Base-by-base conservation (phyloP, 2,329 filamentous ascomycete species). In the Cladophialophora yegresii region DNA sequence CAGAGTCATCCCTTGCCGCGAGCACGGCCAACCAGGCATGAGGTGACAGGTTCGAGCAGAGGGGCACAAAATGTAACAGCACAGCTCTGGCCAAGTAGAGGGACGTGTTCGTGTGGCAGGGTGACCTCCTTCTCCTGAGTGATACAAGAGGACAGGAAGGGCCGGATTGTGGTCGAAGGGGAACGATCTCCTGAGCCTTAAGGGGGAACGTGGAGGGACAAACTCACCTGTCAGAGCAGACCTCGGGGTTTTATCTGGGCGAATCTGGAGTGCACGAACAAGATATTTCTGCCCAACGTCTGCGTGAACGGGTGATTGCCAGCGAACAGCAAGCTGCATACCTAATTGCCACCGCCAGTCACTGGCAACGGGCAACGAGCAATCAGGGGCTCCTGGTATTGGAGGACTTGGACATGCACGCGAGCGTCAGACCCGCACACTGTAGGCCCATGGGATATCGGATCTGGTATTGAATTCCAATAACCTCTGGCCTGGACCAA, bases 11-110 rank as follows among this genome's bases (percentile, higher is more conserved):
- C 62, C 62, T 67, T 65, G 59, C 55, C 28, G 50, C 65, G 61
- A 47, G 50, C 54, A 64, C 45, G 58, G 57, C 30, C 30, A 56
- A 58, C 50, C 43, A 55, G 45, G 57, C n/a, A 62, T 32, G 66
- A 65, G 43, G 63, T 65, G 66, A 65, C 62, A 67, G 66, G 58
- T 62, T 61, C 62, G 54, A 62, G 40, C 47, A 61, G 28, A 61
- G 66, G 66, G 66, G 65, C 55, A 58, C 62, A 58, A 55, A 58
- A 63, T 61, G 66, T 63, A 63, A 65, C 61, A 43, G 53, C 57
- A 57, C 62, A 33, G 20, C 47, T 22, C 47, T 49, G 55, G 36
- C 54, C 57, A 57, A 62, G 28, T 33, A 32, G 55, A 51, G 33
- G 51, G 43, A 54, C 50, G 54, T 61, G 45, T 30, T 13, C 12